A percentile compares a stretch with the other conserved stretches of the same genome.
These are phyloP conservation scores for Russula emetica DNA, from an alignment of 768 basidiomycete species.

Conservation along the genomic window DNA sequence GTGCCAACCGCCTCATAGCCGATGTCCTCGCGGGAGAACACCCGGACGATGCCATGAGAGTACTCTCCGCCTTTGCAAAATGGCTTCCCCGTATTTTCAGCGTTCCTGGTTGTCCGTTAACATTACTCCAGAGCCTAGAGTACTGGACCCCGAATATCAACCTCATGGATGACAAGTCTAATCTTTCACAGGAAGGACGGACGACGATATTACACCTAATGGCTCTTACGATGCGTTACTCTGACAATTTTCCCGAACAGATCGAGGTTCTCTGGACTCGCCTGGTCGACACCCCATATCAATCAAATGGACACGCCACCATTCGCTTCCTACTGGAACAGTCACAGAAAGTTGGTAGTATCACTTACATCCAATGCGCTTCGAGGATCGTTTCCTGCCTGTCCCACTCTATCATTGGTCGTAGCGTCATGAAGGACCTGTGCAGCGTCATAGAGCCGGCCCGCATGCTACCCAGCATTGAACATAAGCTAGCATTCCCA, in stretches of 20 bases:
- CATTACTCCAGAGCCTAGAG: constrained; percentile 75
- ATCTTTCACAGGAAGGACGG: constrained; percentile 54
- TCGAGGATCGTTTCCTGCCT: constrained; percentile 80
- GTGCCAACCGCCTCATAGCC: constrained; percentile 73
- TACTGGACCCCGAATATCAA: constrained; percentile 79
- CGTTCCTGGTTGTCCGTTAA: constrained; percentile 47
- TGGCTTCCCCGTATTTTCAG: constrained; percentile 65
- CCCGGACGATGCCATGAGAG: constrained; percentile 55
- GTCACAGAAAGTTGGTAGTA: constrained; percentile 76
- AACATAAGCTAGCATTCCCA: constrained; percentile 61
- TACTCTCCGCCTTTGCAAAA: constrained; percentile 66
- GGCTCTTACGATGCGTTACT: constrained; percentile 73
- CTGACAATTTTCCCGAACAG: constrained; percentile 72
- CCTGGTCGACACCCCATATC: constrained; percentile 66
- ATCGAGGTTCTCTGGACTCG: constrained; percentile 74
- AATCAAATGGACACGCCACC: constrained; percentile 73
- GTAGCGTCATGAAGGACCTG: constrained; percentile 75
- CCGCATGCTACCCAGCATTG: constrained; percentile 75
- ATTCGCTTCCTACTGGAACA: constrained; percentile 84
- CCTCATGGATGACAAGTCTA: constrained; percentile 57
- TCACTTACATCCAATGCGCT: constrained; percentile 72
- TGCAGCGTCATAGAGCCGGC: constrained; percentile 80
- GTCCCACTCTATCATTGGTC: constrained; percentile 69
- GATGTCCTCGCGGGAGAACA: constrained; percentile 77
- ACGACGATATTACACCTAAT: constrained; percentile 75